Conservation (phyloP, 441 rosid genomes). For the Erodium moschatum region DNA sequence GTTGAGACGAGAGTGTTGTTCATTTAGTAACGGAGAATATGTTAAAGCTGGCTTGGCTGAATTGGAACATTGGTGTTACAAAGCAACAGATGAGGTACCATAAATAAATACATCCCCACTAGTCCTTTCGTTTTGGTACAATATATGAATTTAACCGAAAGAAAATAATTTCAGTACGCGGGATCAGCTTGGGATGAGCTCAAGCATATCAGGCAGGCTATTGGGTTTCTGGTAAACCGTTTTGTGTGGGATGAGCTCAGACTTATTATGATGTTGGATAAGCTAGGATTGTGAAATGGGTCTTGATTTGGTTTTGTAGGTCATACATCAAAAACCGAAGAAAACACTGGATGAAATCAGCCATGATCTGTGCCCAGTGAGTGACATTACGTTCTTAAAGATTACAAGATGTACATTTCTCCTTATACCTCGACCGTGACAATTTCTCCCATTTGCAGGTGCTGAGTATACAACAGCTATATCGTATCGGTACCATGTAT, state of each 20-base stretch:
- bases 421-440: neutral
- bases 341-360: conserved; percentile 89
- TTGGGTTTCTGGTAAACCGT: conserved; percentile 59
- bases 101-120: conserved; percentile 5
- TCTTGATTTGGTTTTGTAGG: conserved; percentile 34
- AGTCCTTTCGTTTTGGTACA: conserved; percentile 7
- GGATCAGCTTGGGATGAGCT: conserved; percentile 78
- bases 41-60: conserved; percentile 95
- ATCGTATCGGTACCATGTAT: conserved; percentile 94
- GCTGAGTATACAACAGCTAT: conserved; percentile 88
- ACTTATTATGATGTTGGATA: neutral
- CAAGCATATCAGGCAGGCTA: conserved; percentile 70
- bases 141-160: conserved; percentile 6
- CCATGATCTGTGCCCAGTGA: conserved; percentile 90
- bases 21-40: conserved; percentile 96
- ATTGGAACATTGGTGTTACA: conserved; percentile 92
- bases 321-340: conserved; percentile 94
- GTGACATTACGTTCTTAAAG: conserved; percentile 18
- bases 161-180: conserved; percentile 52
- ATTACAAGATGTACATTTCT: neutral
- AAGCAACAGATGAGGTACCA: conserved; percentile 91
- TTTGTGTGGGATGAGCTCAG: neutral
- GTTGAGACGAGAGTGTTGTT: conserved; percentile 90
- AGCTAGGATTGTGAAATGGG: neutral
- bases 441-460: conserved; percentile 38